phyloP scores from a whole-genome alignment of 352 stramenopile species.

The Phytophthora boehmeriae region DNA sequence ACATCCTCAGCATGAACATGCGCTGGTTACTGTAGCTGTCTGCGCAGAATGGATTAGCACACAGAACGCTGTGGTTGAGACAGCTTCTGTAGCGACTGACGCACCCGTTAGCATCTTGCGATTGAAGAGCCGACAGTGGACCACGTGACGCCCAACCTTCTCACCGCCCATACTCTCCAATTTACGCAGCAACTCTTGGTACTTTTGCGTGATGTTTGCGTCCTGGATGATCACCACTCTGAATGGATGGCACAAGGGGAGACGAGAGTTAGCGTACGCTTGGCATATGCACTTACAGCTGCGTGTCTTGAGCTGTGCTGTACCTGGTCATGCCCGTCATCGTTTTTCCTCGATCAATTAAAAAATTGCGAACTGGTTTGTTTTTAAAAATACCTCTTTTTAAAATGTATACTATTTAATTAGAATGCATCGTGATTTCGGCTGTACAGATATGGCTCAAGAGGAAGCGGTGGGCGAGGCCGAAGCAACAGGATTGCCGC shows the following conservation, averaged over 20 bases:
- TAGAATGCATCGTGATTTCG: neutral
- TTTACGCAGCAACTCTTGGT: slow-evolving; percentile 88
- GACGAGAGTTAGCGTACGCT: neutral
- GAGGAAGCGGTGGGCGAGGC: slow-evolving; percentile 22
- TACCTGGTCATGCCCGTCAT: slow-evolving; percentile 84
- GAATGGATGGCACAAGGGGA: neutral
- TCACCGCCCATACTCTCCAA: slow-evolving; percentile 80
- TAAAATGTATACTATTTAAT: too few relatives aligned
- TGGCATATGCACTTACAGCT: neutral
- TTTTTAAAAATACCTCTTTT: too few relatives aligned
- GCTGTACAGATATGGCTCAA: slow-evolving; percentile 8
- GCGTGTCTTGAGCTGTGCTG: neutral
- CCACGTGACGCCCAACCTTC: slow-evolving; percentile 79
- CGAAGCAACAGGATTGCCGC: slow-evolving; percentile 25
- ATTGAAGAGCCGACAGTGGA: slow-evolving; percentile 89
- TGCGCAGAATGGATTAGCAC: slow-evolving; percentile 25
- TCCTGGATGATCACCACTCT: slow-evolving; percentile 87
- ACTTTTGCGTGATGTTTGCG: slow-evolving; percentile 83
- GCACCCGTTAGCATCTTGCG: slow-evolving; percentile 78
- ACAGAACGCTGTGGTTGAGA: too few relatives aligned
- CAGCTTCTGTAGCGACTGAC: neutral
- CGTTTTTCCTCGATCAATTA: slow-evolving; percentile 6
- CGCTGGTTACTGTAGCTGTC: slow-evolving; percentile 86
- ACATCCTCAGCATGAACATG: slow-evolving; percentile 92
- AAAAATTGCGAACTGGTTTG: too few relatives aligned